These are phyloP conservation scores for Asterochloris erici DNA, from an alignment of 139 green algal species.

Conservation along the genomic window DNA sequence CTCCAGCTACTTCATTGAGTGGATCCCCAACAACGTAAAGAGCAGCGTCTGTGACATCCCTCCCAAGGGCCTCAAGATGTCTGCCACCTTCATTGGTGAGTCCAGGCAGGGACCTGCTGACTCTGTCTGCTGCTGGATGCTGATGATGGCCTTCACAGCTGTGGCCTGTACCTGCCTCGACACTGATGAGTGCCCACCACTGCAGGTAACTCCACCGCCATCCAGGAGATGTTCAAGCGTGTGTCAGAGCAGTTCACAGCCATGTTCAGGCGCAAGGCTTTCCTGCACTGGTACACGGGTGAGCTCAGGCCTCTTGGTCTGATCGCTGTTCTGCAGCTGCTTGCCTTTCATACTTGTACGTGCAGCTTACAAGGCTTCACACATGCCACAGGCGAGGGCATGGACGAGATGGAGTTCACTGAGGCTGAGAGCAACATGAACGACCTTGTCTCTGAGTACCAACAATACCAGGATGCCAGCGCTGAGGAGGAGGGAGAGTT, in stretches of 20 bases:
- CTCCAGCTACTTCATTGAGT: conserved; percentile 98
- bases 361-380: neutral
- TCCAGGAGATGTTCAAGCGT: conserved; percentile 96
- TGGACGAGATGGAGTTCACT: conserved; percentile 99
- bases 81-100: conserved; percentile 95
- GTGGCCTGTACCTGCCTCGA: neutral
- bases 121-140: neutral
- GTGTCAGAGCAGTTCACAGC: conserved; percentile 98
- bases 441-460: conserved; percentile 95
- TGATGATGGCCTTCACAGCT: neutral
- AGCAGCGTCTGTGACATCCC: conserved; percentile 95
- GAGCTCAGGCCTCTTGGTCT: neutral
- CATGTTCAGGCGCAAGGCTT: conserved; percentile 99
- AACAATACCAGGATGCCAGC: conserved; percentile 97
- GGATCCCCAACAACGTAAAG: conserved; percentile 99
- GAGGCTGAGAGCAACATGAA: conserved; percentile 99
- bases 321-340: neutral
- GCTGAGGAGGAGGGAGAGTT: conserved; percentile 90
- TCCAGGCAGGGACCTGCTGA: conserved; percentile 37
- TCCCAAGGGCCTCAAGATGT: conserved; percentile 97
- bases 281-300: conserved; percentile 99
- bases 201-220: conserved; percentile 80
- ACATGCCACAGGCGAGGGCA: conserved; percentile 76
- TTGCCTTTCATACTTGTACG: neutral
- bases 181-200: neutral